phyloP scores from a whole-genome alignment of 768 basidiomycete genomes.

The Strobilomyces echinocephalus region DNA sequence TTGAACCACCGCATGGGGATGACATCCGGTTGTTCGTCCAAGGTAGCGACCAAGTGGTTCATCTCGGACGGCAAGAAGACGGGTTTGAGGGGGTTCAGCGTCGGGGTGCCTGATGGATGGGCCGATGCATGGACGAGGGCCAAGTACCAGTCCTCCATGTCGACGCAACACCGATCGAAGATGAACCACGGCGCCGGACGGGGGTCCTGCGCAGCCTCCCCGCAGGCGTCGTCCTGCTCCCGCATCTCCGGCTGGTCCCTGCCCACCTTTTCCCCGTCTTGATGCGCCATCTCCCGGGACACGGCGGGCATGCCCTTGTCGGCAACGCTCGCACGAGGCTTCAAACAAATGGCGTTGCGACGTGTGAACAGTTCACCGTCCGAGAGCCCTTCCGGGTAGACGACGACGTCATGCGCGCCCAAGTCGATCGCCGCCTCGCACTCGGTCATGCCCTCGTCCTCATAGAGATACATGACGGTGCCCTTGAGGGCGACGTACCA shows the following conservation, averaged over 20 bases:
- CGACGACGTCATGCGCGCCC: conserved; percentile 65
- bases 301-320: conserved; percentile 43
- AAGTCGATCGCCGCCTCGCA: conserved; percentile 90
- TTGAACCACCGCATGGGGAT: conserved; percentile 98
- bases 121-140: conserved; percentile 72
- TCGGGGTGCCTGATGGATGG: conserved; percentile 57
- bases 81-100: conserved; percentile 51
- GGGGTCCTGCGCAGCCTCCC: conserved; percentile 42
- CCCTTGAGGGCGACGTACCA: conserved; percentile 93
- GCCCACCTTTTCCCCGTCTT: conserved; percentile 26
- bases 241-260: conserved; percentile 19
- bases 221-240: conserved; percentile 35
- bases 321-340: conserved; percentile 39
- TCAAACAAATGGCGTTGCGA: conserved; percentile 81
- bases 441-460: conserved; percentile 86
- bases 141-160: conserved; percentile 98
- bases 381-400: conserved; percentile 68
- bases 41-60: conserved; percentile 71
- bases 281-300: conserved; percentile 48
- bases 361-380: conserved; percentile 92
- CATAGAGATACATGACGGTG: conserved; percentile 86
- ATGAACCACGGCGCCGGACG: conserved; percentile 82
- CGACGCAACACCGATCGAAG: conserved; percentile 79
- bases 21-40: conserved; percentile 92
- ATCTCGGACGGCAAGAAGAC: conserved; percentile 79